These are phyloP conservation scores for Urtica urens DNA, from an alignment of 306 rosid genomes.

Conservation along the genomic window DNA sequence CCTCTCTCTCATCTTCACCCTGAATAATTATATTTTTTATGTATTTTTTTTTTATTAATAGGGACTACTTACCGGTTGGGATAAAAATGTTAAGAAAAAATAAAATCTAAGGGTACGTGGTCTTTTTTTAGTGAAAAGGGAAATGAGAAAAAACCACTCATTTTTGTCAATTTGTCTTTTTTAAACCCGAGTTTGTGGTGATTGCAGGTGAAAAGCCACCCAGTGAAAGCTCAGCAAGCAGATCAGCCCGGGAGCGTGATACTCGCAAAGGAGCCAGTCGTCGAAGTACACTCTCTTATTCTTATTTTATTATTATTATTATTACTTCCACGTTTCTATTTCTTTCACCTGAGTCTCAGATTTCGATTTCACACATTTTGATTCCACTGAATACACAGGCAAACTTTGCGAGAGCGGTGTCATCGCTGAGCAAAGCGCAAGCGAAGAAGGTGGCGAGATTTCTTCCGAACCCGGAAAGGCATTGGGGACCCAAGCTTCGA, in stretches of 20 bases:
- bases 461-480: conserved; percentile 93
- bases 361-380: background rate
- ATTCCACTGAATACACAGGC: conserved; percentile 38
- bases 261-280: conserved; percentile 87
- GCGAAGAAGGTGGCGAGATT: conserved; percentile 79
- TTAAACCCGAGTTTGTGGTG: too few relatives aligned
- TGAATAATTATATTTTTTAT: too few relatives aligned
- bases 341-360: background rate
- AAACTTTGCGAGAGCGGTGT: conserved; percentile 75
- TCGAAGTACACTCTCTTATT: conserved; percentile 76
- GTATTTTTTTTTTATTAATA: too few relatives aligned
- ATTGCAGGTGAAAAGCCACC: conserved; percentile 74
- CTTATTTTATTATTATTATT: too few relatives aligned
- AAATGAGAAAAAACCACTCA: background rate
- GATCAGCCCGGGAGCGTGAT: conserved; percentile 80
- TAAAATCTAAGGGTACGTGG: too few relatives aligned
- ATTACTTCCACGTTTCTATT: background rate
- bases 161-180: too few relatives aligned
- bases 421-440: conserved; percentile 91
- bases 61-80: too few relatives aligned
- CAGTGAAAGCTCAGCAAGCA: conserved; percentile 76
- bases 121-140: too few relatives aligned
- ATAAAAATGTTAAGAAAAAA: too few relatives aligned
- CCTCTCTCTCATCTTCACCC: too few relatives aligned
- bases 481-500: conserved; percentile 95